Evolutionary conservation across 1,284 basidiomycete species (phyloP).

Genomic region (Boletus holoroseus): DNA sequence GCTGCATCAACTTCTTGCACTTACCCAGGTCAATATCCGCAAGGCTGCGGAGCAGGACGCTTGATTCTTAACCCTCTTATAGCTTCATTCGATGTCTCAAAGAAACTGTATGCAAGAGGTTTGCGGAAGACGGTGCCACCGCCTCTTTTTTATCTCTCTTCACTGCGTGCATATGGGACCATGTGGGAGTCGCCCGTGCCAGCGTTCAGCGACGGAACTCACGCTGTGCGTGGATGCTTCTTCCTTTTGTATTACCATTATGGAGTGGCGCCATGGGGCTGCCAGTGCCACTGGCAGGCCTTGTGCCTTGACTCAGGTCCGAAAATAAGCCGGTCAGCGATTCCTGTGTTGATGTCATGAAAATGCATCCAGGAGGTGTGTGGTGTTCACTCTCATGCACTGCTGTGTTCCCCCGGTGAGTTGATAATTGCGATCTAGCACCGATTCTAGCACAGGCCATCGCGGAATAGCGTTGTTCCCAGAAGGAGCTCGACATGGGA

Average conservation of each 20-base stretch:
- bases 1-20: background rate
- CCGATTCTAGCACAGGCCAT: background rate
- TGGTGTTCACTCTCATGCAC: background rate
- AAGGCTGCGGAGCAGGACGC: background rate
- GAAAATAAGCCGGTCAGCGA: background rate
- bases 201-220: background rate
- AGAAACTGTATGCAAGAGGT: background rate
- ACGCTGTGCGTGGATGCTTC: background rate
- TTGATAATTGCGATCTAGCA: background rate
- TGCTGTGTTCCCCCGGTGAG: background rate
- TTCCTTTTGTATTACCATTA: background rate
- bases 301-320: background rate
- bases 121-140: background rate
- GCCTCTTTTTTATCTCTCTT: background rate
- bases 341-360: background rate
- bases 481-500: constrained; percentile 3
- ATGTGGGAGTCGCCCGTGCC: background rate
- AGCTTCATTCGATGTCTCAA: background rate
- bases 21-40: background rate
- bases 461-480: background rate
- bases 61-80: background rate
- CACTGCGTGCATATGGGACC: background rate
- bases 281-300: too few species aligned
- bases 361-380: background rate
- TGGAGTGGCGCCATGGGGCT: background rate